Evolutionary conservation across 2,329 filamentous ascomycete genomes (phyloP), one percentile per base, ranked within the genome.

Genomic region (Immersiporthe knoxdaviesiana): DNA sequence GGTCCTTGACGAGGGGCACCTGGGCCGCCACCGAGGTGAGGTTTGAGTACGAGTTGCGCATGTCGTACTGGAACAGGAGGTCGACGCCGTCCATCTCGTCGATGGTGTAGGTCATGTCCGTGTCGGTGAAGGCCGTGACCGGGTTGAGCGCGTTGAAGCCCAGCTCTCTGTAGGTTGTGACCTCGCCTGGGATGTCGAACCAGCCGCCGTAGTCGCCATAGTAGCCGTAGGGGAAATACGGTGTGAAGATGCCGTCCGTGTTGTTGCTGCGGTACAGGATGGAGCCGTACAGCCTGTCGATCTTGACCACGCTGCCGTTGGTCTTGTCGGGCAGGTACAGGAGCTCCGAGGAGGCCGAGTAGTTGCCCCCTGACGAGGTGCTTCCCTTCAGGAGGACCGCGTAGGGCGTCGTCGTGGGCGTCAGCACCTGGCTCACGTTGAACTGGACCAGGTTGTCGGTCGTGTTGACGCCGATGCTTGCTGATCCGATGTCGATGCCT

Each of bases 81-180:
- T 78, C 76, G 60, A 78, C 75, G 35, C 71, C 64, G 64, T 81
- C 79, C 78, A 85, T 79, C 47, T 61, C 65, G 47, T 69, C 50
- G 72, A 79, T 79, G 11, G 76, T 73, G 47, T 82, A 81, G 11
- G 79, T 77, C 5, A 75, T 72, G 21, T 77, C 75, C 27, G 79
- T 79, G 67, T 80, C 78, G 30, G 76, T 75, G 66, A 80, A 81
- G 24, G 77, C 80, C 0, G 80, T 79, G 32, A 85, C 76, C 1
- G 82, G 79, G 21, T 81, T 78, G 73, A 85, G 83, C 39, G 79
- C 80, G 63, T 83, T 85, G 39, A 85, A 76, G 1, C 83, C 82
- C 18, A 77, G 74, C 39, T 74, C 75, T 27, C 73, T 73, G 70
- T 82, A 83, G 11, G 72, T 67, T 58, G 77, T 75, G 21, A 82